Conservation (phyloP, 495 filamentous ascomycete genomes). For the Hypomontagnella submonticulosa region DNA sequence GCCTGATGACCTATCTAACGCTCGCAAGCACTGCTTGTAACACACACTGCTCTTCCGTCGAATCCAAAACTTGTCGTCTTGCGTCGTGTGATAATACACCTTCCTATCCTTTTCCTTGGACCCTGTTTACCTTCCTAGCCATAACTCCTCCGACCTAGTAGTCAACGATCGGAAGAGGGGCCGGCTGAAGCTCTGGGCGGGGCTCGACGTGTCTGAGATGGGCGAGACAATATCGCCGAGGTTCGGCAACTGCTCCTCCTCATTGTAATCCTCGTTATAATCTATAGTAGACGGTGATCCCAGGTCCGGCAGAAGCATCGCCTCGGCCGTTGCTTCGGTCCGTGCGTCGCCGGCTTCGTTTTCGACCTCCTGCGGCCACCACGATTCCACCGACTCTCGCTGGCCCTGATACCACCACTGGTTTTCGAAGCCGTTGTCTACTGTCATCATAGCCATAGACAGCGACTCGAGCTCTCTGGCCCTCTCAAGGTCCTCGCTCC, state of each 20-base stretch:
- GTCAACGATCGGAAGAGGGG: conserved; percentile 35
- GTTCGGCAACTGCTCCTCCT: conserved; percentile 1
- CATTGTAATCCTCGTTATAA: conserved; percentile 5
- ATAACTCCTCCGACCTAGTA: conserved; percentile 40
- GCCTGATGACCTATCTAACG: background rate
- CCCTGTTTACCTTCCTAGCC: conserved; percentile 28
- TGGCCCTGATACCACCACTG: conserved; percentile 62
- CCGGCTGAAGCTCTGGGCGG: conserved; percentile 19
- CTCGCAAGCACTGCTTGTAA: background rate
- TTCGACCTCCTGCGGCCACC: conserved; percentile 23
- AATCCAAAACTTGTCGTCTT: background rate
- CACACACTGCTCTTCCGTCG: background rate
- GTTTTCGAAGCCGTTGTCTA: conserved; percentile 64
- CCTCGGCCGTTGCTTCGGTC: conserved; percentile 31
- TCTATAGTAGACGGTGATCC: conserved; percentile 33
- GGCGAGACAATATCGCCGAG: conserved; percentile 34
- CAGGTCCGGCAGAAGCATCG: conserved; percentile 32
- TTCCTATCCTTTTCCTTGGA: background rate
- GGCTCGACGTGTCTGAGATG: conserved; percentile 34
- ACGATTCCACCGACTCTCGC: conserved; percentile 40
- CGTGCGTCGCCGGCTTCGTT: conserved; percentile 29
- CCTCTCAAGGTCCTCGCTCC: conserved; percentile 40
- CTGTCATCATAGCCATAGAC: conserved; percentile 65
- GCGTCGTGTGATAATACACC: background rate
- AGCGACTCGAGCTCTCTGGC: conserved; percentile 59